Base-by-base conservation (phyloP, 306 rosid species). In the Rosa rugosa region DNA sequence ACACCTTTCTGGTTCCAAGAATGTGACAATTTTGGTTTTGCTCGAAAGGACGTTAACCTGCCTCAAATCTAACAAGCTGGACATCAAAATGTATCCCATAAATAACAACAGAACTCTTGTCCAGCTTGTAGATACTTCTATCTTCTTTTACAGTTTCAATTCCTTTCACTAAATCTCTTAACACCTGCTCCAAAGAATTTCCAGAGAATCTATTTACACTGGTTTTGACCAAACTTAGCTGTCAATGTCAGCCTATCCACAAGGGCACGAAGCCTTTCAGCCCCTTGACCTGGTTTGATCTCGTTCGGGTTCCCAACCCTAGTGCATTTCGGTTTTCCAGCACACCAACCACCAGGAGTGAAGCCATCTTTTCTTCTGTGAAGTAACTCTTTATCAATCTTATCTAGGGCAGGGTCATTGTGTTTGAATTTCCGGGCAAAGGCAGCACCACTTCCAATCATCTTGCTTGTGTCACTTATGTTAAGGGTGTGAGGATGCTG, bases 341-440 rank as follows among this genome's bases (percentile, higher is more conserved):
- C 75, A 47, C 97, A 94, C 99, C 99, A 94, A n/a, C 93, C 97
- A 13, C 97, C 99, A 0, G 97, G 84, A 4, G 97, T 83, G 81
- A 94, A 87, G 75, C 87, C 69, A 59, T 81, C 92, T 8, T 84
- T 84, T 71, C 77, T 73, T 76, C 87, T 78, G 2, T 44, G 80
- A 7, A 94, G 84, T 25, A 91, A 78, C 8, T 82, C 88, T 71
- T 83, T 83, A 41, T 94, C 97, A 42, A 94, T 91, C 81, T 77
- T 77, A 49, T 95, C 94, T 82, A 95, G 75, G 66, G 78, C 87
- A 0, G 90, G 85, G 50, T 91, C 91, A 59, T 95, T 85, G 53
- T 34, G 81, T 1, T 68, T 75, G 68, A 95, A 95, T 68, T 95
- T 95, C 38, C 99, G 86, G 44, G 91, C 99, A 62, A 95, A 92